Evolutionary conservation across 495 filamentous ascomycete species (phyloP).

Genomic region (Neurospora sp.): DNA sequence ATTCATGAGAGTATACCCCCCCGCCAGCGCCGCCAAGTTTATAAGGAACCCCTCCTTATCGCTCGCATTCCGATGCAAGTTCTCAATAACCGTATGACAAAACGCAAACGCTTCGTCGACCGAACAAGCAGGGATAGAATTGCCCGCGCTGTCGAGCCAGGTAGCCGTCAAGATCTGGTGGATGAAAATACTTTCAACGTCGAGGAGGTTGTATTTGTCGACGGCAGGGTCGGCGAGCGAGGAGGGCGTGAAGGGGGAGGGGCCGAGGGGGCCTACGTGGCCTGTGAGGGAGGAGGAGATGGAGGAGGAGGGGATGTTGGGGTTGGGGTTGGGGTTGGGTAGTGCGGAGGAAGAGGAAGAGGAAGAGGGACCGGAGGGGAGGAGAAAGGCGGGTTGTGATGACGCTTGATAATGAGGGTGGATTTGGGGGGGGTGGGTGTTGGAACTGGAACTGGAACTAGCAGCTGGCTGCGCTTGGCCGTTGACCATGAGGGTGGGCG

Average conservation of each 20-base stretch:
- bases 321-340: neutral
- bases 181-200: slow-evolving; percentile 35
- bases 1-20: slow-evolving; percentile 34
- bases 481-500: slow-evolving; percentile 53
- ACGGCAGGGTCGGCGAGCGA: slow-evolving; percentile 17
- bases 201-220: slow-evolving; percentile 39
- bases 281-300: neutral
- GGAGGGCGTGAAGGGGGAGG: slow-evolving; percentile 5
- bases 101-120: slow-evolving; percentile 40
- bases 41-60: slow-evolving; percentile 42
- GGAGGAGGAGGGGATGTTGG: neutral
- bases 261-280: neutral
- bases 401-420: neutral
- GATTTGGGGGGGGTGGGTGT: neutral
- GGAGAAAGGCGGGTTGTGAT: neutral
- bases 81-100: slow-evolving; percentile 33
- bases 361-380: neutral
- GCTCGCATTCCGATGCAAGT: slow-evolving; percentile 29
- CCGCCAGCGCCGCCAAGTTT: slow-evolving; percentile 40
- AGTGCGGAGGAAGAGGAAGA: neutral
- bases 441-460: slow-evolving; percentile 4
- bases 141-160: slow-evolving; percentile 35
- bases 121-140: slow-evolving; percentile 23
- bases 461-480: slow-evolving; percentile 32
- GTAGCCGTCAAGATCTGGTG: slow-evolving; percentile 27